phyloP scores from a whole-genome alignment of 768 basidiomycete genomes.

The Amanita exitialis region DNA sequence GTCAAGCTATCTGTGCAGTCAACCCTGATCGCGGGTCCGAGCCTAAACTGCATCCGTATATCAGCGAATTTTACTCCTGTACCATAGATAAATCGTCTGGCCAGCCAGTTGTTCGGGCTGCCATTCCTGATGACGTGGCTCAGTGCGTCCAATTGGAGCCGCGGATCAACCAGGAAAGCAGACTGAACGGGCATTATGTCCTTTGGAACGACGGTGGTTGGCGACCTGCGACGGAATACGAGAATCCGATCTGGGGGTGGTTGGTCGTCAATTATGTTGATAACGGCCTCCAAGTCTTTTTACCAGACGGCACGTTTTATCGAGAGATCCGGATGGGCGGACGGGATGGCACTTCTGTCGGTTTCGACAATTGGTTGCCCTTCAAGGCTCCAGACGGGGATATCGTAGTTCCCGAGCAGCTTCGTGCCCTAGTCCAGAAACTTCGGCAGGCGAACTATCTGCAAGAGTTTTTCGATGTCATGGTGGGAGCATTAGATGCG shows the following conservation, averaged over 20 bases:
- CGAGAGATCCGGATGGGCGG: neutral
- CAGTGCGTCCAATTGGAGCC: neutral
- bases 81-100: neutral
- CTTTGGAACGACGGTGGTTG: neutral
- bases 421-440: neutral
- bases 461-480: neutral
- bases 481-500: neutral
- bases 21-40: neutral
- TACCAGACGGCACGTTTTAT: neutral
- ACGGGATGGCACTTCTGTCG: neutral
- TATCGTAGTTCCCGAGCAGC: neutral
- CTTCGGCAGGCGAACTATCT: neutral
- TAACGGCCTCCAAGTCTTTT: neutral
- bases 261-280: neutral
- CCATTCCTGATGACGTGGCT: neutral
- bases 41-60: neutral
- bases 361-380: neutral
- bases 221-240: neutral
- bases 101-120: neutral
- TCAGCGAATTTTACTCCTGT: neutral
- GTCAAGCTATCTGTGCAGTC: neutral
- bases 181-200: neutral
- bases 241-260: neutral
- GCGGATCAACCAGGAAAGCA: neutral
- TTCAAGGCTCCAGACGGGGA: neutral